Evolutionary conservation across 129 eudicot species (phyloP).

Genomic region (Cynara cardunculus): DNA sequence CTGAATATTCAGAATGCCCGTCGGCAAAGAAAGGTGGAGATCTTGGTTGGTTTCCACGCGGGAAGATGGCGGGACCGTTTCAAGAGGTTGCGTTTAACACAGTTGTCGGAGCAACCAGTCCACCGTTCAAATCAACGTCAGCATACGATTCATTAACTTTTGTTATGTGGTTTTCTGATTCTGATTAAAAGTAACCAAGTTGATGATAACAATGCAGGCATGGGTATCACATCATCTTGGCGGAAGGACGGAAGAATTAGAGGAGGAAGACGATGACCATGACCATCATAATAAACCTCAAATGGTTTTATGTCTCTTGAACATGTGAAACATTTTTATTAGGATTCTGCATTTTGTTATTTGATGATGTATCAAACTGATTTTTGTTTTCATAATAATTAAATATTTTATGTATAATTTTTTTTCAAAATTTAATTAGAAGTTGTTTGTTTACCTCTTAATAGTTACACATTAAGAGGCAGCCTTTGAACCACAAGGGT

Average conservation of each 20-base stretch:
- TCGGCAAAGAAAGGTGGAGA: constrained; percentile 99
- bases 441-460: no score
- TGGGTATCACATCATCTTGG: constrained; percentile 93
- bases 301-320: constrained; percentile 9
- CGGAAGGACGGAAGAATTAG: constrained; percentile 94
- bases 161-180: background rate
- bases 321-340: constrained; percentile 10
- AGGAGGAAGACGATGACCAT: constrained; percentile 21
- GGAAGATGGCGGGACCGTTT: constrained; percentile 99
- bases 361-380: constrained; percentile 7
- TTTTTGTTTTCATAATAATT: no score
- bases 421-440: no score
- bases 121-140: constrained; percentile 98
- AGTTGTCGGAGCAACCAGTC: constrained; percentile 88
- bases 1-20: constrained; percentile 96
- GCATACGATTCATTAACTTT: constrained; percentile 6
- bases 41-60: constrained; percentile 99
- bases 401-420: no score
- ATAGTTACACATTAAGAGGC: no score
- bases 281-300: constrained; percentile 11
- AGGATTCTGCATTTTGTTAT: constrained; percentile 1
- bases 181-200: background rate
- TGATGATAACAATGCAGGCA: constrained; percentile 50
- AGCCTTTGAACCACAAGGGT: no score
- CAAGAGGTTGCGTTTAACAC: constrained; percentile 98